Evolutionary conservation across 768 basidiomycete genomes (phyloP).

Genomic region (Podaxis sp.): DNA sequence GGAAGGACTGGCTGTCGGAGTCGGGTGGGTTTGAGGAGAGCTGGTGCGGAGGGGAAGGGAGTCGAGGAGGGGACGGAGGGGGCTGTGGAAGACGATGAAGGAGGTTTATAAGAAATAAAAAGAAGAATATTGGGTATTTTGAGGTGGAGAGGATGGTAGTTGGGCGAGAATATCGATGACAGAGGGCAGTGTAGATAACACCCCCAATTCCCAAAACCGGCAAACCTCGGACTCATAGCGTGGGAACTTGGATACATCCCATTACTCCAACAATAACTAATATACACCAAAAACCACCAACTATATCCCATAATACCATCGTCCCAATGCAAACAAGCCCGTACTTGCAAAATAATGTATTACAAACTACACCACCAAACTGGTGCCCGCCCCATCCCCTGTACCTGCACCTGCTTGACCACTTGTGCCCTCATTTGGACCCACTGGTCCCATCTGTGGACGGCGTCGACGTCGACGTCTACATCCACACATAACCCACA

Average conservation of each 20-base stretch:
- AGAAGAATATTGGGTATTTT: slow-evolving; percentile 10
- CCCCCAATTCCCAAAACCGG: slow-evolving; percentile 33
- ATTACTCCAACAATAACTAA: not conserved
- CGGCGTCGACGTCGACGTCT: slow-evolving; percentile 30
- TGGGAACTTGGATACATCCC: slow-evolving; percentile 26
- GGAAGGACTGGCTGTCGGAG: slow-evolving; percentile 7
- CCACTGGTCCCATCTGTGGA: slow-evolving; percentile 4
- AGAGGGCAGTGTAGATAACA: slow-evolving; percentile 42
- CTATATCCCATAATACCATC: not conserved
- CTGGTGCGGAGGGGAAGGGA: slow-evolving; percentile 15
- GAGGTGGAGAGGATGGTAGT: slow-evolving; percentile 10
- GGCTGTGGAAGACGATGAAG: not conserved
- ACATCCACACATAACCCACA: not conserved
- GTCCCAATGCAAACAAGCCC: not conserved
- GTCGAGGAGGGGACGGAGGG: slow-evolving; percentile 13
- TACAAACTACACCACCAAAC: slow-evolving; percentile 5
- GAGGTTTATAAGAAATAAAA: not conserved
- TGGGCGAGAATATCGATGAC: slow-evolving; percentile 41
- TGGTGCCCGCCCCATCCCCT: not conserved
- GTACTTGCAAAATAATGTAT: not conserved
- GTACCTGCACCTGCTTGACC: not conserved
- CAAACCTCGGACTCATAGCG: slow-evolving; percentile 32
- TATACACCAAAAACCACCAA: not conserved
- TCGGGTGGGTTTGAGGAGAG: slow-evolving; percentile 11
- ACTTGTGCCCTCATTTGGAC: not conserved